phyloP scores from a whole-genome alignment of 768 basidiomycete genomes.

The Hygrocybe coccinea region DNA sequence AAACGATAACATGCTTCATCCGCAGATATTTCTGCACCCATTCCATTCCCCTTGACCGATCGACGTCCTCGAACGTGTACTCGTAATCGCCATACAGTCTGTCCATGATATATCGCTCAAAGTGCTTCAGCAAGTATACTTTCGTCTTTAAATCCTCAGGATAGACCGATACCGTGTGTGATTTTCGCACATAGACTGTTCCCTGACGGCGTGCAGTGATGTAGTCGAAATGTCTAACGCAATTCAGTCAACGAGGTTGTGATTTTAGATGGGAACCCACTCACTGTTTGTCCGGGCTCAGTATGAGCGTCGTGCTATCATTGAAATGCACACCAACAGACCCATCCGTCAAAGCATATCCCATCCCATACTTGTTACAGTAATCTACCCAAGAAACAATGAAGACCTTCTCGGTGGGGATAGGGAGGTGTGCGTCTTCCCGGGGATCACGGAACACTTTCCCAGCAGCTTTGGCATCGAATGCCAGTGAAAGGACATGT shows the following conservation, averaged over 20 bases:
- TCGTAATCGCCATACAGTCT: slow-evolving; percentile 79
- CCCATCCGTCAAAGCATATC: slow-evolving; percentile 93
- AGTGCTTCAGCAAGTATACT: slow-evolving; percentile 88
- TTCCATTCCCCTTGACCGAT: slow-evolving; percentile 78
- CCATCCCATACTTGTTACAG: slow-evolving; percentile 99
- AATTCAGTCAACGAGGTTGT: slow-evolving; percentile 8
- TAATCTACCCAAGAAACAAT: slow-evolving; percentile 99
- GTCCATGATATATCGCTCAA: slow-evolving; percentile 92
- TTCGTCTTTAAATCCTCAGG: slow-evolving; percentile 86
- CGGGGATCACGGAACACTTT: slow-evolving; percentile 64
- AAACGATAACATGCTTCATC: slow-evolving; percentile 96
- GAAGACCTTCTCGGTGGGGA: slow-evolving; percentile 75
- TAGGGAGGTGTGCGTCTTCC: slow-evolving; percentile 39
- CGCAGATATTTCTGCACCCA: slow-evolving; percentile 94
- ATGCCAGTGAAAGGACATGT: slow-evolving; percentile 49
- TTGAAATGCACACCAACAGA: slow-evolving; percentile 96
- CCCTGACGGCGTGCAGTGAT: slow-evolving; percentile 66
- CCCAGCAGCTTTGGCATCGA: slow-evolving; percentile 61
- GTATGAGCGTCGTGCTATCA: slow-evolving; percentile 81
- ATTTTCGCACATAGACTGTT: slow-evolving; percentile 65
- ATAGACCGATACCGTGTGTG: slow-evolving; percentile 61
- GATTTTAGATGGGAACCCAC: slow-evolving; percentile 26
- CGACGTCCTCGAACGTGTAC: slow-evolving; percentile 70
- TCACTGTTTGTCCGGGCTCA: slow-evolving; percentile 83
- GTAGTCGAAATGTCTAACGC: slow-evolving; percentile 79